Evolutionary conservation across 495 filamentous ascomycete genomes (phyloP), one percentile per base, ranked within the genome.

Genomic region (Penicillium nucicola): DNA sequence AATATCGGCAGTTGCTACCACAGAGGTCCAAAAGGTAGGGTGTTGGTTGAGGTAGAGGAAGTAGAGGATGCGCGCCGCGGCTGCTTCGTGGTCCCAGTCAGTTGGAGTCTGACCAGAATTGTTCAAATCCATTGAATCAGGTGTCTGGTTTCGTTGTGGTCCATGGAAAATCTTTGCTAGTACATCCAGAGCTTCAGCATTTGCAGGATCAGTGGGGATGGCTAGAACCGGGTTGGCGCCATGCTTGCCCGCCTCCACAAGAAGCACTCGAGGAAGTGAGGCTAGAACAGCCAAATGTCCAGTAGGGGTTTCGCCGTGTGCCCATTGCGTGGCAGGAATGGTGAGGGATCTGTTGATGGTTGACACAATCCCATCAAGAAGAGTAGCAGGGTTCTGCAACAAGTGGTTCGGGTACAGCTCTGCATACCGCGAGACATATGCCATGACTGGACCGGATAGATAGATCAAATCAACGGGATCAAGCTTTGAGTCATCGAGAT

Each of bases 381-480:
- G 55, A 19, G 58, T 45, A 6, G 42, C 49, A 2, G 72, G 64
- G 39, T 67, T 76, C 15, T 70, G 65, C 19, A 83, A 64, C 46
- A 84, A 71, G 56, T 84, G 76, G 35, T 78, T 73, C 7, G 80
- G 76, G 50, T 81, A 84, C 5, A 59, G 57, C 33, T 77, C 70
- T 19, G 76, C 77, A 56, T 84, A 87, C 42, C 72, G 73, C 13
- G 75, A 63, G 36, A 85, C 67, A 62, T 87, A 87, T 39, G 76
- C 69, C 55, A 80, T 82, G 13, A 82, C 69, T 0, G 74, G 71
- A 9, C 77, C 71, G 41, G 72, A 73, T 5, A 85, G 71, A 49
- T 80, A 83, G 18, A 69, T 62, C 5, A 73, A 48, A 47, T 83
- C 77, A 35, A 80, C 60, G 2, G 78, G 59, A 56, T 83, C 79